phyloP scores from a whole-genome alignment of 2,329 filamentous ascomycete genomes.

The Zelopaecilomyces penicillatus region DNA sequence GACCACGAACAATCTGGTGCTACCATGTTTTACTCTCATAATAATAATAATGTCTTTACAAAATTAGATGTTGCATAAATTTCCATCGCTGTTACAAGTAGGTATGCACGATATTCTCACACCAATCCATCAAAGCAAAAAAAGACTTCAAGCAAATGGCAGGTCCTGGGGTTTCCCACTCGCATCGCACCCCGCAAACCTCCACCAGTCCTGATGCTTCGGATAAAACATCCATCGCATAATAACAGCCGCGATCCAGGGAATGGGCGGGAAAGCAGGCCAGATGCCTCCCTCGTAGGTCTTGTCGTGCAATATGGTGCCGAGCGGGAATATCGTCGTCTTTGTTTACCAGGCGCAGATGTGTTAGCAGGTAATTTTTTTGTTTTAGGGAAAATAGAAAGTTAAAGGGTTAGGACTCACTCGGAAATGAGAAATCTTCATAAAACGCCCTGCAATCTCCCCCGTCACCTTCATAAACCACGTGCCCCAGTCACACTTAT shows the following conservation, averaged over 20 bases:
- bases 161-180: constrained; percentile 23
- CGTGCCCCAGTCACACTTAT: constrained; percentile 25
- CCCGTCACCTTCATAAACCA: constrained; percentile 18
- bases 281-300: constrained; percentile 19
- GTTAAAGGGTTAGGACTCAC: constrained; percentile 6
- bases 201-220: constrained; percentile 27
- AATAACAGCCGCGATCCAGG: constrained; percentile 18
- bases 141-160: constrained; percentile 22
- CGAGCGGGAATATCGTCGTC: constrained; percentile 16
- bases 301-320: constrained; percentile 19
- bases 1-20: too few relatives aligned
- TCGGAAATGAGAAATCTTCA: constrained; percentile 12
- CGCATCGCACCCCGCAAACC: constrained; percentile 24
- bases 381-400: too few relatives aligned
- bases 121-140: too few relatives aligned
- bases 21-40: too few relatives aligned
- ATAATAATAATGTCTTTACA: too few relatives aligned
- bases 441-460: constrained; percentile 8
- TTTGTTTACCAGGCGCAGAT: constrained; percentile 1
- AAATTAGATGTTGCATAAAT: too few relatives aligned
- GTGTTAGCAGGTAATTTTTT: not conserved
- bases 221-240: constrained; percentile 26
- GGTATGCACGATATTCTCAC: too few relatives aligned
- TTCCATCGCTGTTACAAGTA: too few relatives aligned
- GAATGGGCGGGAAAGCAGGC: constrained; percentile 18